Evolutionary conservation across 371 early-diverging fungal species (phyloP), one percentile per base, ranked within the genome.

Genomic region (Rhizopus arrhizus): DNA sequence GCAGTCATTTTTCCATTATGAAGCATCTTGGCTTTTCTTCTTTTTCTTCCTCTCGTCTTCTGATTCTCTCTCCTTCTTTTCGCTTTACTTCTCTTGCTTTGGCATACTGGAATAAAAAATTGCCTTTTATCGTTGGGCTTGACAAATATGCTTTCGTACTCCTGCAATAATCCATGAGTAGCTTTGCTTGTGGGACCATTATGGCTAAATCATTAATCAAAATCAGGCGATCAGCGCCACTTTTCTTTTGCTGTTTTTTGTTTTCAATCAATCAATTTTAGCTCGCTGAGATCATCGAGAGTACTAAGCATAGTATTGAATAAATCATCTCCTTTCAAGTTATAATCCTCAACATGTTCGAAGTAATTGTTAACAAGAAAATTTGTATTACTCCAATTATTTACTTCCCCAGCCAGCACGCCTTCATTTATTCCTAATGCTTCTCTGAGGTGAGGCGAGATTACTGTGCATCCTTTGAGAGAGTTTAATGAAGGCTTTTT

Each of bases 131-230:
- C 43, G 52, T 52, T 51, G 59, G 59, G 35, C 59, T 59, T 38
- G 52, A 52, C 33, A 51, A 43, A 59, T 52, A 59, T 31, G 22
- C 59, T 59, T 59, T 59, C 50, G 32, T 41, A 33, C 59, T 51
- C 53, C 53, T 59, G 59, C 59, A 59, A 52, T 59, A 51, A 59
- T 59, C 34, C 51, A 59, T 59, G 34, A 59, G 52, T 41, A 59
- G 51, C 52, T 51, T 41, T 50, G 59, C 52, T 49, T 58, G 58
- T 41, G 54, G 54, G 47, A 58, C 49, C 51, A 58, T 41, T 58
- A 50, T 58, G 42, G 41, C 50, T 48, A 33, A 36, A 41, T 58
- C 33, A 50, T 59, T 53, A 36, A 61, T 61, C 61, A 54, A 61
- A 54, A 61, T 29, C 48, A 53, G 61, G 54, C 46, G 53, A 59